phyloP scores from a whole-genome alignment of 2,329 filamentous ascomycete species.

The Aspergillus sp. region DNA sequence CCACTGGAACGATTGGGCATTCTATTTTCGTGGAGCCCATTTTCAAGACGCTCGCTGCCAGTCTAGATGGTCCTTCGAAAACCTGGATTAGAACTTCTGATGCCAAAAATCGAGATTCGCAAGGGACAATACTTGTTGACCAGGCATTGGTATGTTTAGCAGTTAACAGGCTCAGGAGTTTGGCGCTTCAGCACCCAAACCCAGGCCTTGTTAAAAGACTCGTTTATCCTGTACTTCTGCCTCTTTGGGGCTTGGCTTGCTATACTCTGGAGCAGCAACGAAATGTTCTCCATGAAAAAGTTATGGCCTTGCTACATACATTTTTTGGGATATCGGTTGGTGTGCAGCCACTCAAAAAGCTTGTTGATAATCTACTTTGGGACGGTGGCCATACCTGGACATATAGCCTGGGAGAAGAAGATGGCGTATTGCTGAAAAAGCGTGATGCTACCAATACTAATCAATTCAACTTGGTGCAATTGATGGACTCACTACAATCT shows the following conservation, averaged over 20 bases:
- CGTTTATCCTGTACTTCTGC: slow-evolving; percentile 34
- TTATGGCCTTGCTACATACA: slow-evolving; percentile 29
- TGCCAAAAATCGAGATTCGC: neutral
- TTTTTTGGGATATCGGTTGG: slow-evolving; percentile 39
- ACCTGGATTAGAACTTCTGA: slow-evolving; percentile 20
- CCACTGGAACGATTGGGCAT: slow-evolving; percentile 36
- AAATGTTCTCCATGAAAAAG: slow-evolving; percentile 20
- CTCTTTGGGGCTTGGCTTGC: slow-evolving; percentile 38
- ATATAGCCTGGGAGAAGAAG: slow-evolving; percentile 20
- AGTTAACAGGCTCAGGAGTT: slow-evolving; percentile 28
- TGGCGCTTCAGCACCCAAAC: slow-evolving; percentile 39
- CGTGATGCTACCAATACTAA: slow-evolving; percentile 12
- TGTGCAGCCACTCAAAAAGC: slow-evolving; percentile 28
- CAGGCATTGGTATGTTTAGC: slow-evolving; percentile 24
- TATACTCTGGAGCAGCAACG: slow-evolving; percentile 28
- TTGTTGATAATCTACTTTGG: slow-evolving; percentile 38
- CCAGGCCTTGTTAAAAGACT: slow-evolving; percentile 39
- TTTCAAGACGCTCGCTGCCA: slow-evolving; percentile 32
- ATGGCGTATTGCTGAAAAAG: slow-evolving; percentile 22
- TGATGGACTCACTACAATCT: slow-evolving; percentile 31
- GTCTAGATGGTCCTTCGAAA: slow-evolving; percentile 17
- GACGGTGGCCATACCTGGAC: slow-evolving; percentile 35
- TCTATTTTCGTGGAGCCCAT: slow-evolving; percentile 38
- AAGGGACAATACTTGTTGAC: slow-evolving; percentile 17
- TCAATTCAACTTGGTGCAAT: slow-evolving; percentile 23